Evolutionary conservation across 768 basidiomycete species (phyloP), one percentile per base, ranked within the genome.

Genomic region (Flagelloscypha sp.): DNA sequence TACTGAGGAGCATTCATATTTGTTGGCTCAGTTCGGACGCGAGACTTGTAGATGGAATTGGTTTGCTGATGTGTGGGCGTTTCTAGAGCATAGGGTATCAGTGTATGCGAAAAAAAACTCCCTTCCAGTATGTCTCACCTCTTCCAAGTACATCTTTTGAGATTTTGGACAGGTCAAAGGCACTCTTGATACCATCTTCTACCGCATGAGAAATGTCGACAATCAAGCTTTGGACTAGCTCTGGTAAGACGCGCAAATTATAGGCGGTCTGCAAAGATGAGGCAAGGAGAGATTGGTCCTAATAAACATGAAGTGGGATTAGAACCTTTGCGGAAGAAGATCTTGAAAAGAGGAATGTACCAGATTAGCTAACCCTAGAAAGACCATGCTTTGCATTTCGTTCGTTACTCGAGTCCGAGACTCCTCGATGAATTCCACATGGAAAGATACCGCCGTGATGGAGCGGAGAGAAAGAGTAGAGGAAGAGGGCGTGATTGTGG

Each of bases 251-350:
- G 19, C 83, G 72, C 10, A 99, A 73, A 53, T 97, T 99, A 58
- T 89, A 85, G 4, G 94, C 92, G 1, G 90, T 97, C 65, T 98
- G 95, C 9, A 99, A 68, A 0, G 94, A 89, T 1, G 89, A 92
- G 0, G 93, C 89, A 1, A 99, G 70, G 12, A 94, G 59, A 2
- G 89, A 77, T 59, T 88, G 90, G 49, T 98, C 85, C 92, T 95
- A 44, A 12, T 38, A 19, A 31, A 31, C 17, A 22, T 45, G 27
- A 36, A 39, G 34, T 25, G 12, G 43, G 18, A 38, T 33, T 27
- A 27, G 21, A 22, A n/a, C 20, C 17, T 11, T 25, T 2, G 33
- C 2, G 11, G 19, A 24, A 27, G 23, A 28, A 32, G n/a, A 16
- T 27, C 19, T 20, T 40, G 36, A 35, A 38, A 17, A 24, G n/a